These are phyloP conservation scores for Capillidium rhysosporum DNA, from an alignment of 371 early-diverging fungal species.

Conservation along the genomic window DNA sequence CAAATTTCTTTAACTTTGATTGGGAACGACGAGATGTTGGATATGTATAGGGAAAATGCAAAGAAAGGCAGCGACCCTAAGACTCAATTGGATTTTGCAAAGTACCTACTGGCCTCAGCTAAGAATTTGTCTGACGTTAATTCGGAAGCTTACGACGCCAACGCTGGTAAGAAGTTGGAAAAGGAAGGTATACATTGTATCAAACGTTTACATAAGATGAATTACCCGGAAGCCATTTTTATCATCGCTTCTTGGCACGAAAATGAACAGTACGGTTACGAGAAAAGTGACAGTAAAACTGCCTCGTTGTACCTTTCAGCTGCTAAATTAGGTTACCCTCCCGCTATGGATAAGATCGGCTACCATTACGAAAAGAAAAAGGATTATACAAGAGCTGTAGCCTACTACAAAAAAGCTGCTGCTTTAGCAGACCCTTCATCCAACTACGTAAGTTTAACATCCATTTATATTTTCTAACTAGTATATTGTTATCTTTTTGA, in stretches of 20 bases:
- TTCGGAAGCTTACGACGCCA: background rate
- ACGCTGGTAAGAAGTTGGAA: background rate
- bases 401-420: constrained; percentile 55
- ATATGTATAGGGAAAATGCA: constrained; percentile 31
- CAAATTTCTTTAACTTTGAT: background rate
- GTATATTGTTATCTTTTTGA: background rate
- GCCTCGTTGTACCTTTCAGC: constrained; percentile 16
- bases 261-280: constrained; percentile 27
- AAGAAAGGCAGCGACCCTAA: constrained; percentile 8
- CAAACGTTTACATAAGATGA: constrained; percentile 35
- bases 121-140: background rate
- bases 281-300: constrained; percentile 25
- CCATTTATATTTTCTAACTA: background rate
- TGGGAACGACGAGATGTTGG: background rate
- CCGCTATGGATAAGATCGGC: constrained; percentile 19
- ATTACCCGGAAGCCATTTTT: constrained; percentile 44
- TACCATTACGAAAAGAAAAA: constrained; percentile 31
- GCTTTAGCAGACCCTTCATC: constrained; percentile 39
- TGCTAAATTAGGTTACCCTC: constrained; percentile 17
- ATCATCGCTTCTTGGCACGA: constrained; percentile 51
- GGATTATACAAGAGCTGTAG: constrained; percentile 37
- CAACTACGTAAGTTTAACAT: constrained; percentile 31
- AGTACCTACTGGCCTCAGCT: background rate
- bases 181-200: constrained; percentile 34
- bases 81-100: constrained; percentile 4